Conservation (phyloP, 2,329 filamentous ascomycete genomes). For the Exophiala spinifera region DNA sequence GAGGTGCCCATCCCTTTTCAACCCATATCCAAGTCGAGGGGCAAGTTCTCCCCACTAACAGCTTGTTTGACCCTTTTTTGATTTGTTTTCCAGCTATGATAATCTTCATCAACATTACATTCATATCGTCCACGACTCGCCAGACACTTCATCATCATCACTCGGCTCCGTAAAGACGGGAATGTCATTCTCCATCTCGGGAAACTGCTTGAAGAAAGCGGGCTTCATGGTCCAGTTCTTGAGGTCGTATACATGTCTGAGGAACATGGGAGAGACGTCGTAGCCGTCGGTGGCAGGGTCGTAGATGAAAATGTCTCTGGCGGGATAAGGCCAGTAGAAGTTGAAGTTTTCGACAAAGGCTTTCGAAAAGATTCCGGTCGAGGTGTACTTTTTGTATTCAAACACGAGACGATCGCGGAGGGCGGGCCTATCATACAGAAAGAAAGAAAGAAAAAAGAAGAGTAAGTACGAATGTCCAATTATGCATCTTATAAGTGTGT, state of each 20-base stretch:
- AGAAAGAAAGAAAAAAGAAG: too few species aligned
- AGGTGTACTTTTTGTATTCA: constrained; percentile 26
- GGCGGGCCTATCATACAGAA: too few species aligned
- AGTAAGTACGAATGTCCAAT: too few species aligned
- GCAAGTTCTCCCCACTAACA: too few species aligned
- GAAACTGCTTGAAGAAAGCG: constrained; percentile 26
- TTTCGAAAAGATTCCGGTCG: constrained; percentile 23
- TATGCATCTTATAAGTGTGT: too few species aligned
- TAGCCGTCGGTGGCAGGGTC: constrained; percentile 16
- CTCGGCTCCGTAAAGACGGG: constrained; percentile 14
- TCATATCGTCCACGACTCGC: constrained; percentile 10
- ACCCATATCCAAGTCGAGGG: too few species aligned
- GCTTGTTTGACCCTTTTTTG: too few species aligned
- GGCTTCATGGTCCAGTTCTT: constrained; percentile 30
- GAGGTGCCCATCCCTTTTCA: too few species aligned
- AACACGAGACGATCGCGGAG: constrained; percentile 28
- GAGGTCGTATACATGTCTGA: constrained; percentile 25
- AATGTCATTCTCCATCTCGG: constrained; percentile 28
- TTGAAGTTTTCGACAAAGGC: constrained; percentile 28
- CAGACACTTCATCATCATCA: constrained; percentile 8
- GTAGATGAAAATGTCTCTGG: constrained; percentile 23
- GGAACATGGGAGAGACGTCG: constrained; percentile 23
- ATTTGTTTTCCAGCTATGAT: too few species aligned
- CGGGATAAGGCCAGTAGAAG: constrained; percentile 28
- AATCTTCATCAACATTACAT: neutral